Evolutionary conservation across 78 protist species (phyloP), one percentile per base, ranked within the genome.

Genomic region (Anaeramoeba flamelloides): DNA sequence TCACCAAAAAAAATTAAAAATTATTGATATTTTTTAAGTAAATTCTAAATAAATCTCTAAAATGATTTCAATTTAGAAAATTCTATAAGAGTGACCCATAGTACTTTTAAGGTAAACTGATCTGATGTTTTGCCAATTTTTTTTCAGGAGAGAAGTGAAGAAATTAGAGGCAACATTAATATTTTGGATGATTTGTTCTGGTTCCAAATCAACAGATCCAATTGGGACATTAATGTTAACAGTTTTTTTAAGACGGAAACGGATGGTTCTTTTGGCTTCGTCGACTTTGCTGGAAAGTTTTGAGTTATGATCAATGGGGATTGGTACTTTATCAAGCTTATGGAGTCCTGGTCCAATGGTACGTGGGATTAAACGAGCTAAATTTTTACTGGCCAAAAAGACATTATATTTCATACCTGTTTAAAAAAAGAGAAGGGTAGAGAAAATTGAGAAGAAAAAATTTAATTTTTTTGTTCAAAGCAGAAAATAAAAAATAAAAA

Each of bases 251-350:
- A 98, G 94, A 89, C 94, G 97, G 94, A 98, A 97, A 89, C 91
- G 93, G 93, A 98, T 86, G 39, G 97, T 90, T 75, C 88, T 65
- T 89, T 89, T 86, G 83, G 90, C 69, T 84, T 96, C 98, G 80
- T 85, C 82, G 81, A 91, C 86, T 94, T 95, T 95, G 83, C 34
- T 81, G 53, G 76, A 74, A 81, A 98, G 77, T 81, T 88, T 84
- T 36, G 95, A 99, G 78, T 26, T 17, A 89, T 86, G 88, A 38
- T 88, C 33, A 37, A 98, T 34, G 69, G 84, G 89, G 81, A 95
- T 37, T 69, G 99, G 99, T 97, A 97, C 97, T 93, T 98, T 98
- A 79, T 98, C 99, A 83, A 95, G 97, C 92, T 96, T 94, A 96
- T 87, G 91, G 84, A 98, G 94, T 74, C 94, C 93, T 53, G 99